Evolutionary conservation across 2,329 filamentous ascomycete species (phyloP).

Genomic region (Apiospora hydei): DNA sequence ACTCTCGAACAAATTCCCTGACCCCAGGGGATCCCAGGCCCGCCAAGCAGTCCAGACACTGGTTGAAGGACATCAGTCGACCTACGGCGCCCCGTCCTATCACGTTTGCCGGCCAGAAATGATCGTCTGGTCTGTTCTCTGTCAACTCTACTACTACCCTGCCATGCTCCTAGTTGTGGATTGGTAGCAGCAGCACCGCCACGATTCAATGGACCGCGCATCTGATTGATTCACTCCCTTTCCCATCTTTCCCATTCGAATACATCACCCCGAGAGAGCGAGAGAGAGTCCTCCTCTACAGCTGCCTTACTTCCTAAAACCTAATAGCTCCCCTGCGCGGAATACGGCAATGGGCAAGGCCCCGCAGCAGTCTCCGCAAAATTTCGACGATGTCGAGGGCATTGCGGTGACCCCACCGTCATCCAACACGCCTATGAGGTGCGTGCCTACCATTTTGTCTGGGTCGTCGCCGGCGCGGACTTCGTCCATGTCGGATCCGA

Average conservation of each 20-base stretch:
- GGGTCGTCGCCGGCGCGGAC: background rate
- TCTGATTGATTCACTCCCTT: background rate
- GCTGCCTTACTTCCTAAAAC: background rate
- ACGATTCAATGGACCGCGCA: background rate
- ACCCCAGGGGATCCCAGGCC: constrained; percentile 8
- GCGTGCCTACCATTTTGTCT: background rate
- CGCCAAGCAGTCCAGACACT: background rate
- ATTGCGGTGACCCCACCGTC: constrained; percentile 14
- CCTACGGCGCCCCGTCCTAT: background rate
- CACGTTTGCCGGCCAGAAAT: background rate
- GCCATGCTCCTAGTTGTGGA: background rate
- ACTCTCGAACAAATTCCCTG: background rate
- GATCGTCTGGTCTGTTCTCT: background rate
- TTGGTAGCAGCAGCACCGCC: background rate
- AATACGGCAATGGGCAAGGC: constrained; percentile 18
- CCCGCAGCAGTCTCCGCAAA: constrained; percentile 18
- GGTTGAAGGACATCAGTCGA: background rate
- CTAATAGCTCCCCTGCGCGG: constrained; percentile 8
- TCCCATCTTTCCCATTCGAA: background rate
- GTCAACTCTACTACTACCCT: background rate
- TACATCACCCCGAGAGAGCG: background rate
- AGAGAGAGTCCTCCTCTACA: background rate
- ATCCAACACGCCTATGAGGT: constrained; percentile 9
- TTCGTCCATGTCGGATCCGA: background rate
- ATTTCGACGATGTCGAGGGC: constrained; percentile 19